Base-by-base conservation (phyloP, 2,329 filamentous ascomycete genomes). In the Arthrobotrys sphaeroides region DNA sequence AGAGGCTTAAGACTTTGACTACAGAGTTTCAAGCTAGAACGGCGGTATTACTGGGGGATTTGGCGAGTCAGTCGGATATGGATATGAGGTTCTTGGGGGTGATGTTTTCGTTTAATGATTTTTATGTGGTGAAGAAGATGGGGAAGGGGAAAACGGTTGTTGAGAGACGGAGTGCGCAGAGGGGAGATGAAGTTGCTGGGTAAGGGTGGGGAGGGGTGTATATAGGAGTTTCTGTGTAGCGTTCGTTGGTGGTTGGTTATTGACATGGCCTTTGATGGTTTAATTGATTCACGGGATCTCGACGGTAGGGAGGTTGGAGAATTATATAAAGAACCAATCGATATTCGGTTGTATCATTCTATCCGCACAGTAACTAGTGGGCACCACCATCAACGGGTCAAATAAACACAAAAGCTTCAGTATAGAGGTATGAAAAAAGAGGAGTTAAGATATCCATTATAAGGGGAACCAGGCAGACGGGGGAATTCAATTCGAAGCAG, bases 41-140 rank as follows among this genome's bases (percentile, higher is more conserved):
- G 55, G 93, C 93, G 81, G 85, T 94, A 42, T 84, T 99, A 65
- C 85, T 99, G 2, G 93, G 95, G 12, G 96, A 99, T 82, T 83
- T 99, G 77, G 91, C 93, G 6, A 94, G 96, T 83, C 94, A 98
- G 83, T 42, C 64, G n/a, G 95, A 99, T 82, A 90, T 94, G 60
- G 95, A 99, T 82, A 92, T 99, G 89, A 87, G 94, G 65, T 98
- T 98, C 85, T 84, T 99, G 78, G 95, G 93, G 40, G 93, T 98
- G 51, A 92, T 95, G 42, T 98, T 99, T 93, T 99, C 98, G 83
- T 99, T 98, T 83, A 99, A 99, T 83, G 94, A 98, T 82, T 91
- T 96, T 24, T 98, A 98, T 12, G 88, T 90, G 47, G 86, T 89
- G 80, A 81, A 89, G 89, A 83, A 84, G 86, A n/a, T n/a, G n/a